Evolutionary conservation across 371 early-diverging fungal species (phyloP), one percentile per base, ranked within the genome.

Genomic region (Polyrhizophydium stewartii): DNA sequence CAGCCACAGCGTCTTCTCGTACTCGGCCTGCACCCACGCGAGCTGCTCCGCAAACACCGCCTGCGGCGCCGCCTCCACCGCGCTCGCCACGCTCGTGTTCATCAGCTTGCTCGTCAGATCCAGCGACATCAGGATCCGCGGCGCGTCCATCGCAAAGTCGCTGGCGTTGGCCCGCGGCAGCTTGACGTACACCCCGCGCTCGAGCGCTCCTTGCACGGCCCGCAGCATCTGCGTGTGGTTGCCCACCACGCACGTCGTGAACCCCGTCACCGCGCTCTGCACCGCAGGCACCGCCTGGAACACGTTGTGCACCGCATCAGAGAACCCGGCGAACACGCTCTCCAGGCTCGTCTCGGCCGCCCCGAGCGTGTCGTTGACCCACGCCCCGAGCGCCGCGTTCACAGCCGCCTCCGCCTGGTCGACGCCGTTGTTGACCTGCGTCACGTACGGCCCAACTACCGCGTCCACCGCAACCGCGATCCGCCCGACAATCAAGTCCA

Each of bases 1-100:
- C 49, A 47, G 28, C 49, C 49, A 47, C 49, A 47, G 49, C 49
- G 49, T 47, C 28, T 47, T 3, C 28, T 47, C 49, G 28, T 47
- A 47, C 28, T 47, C 49, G 22, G 3, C 7, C 49, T 47, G 49
- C 49, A 47, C 16, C 49, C 49, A 47, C 22, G 16, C 3, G 28
- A 47, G 3, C 28, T 47, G 49, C 22, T 47, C 49, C 7, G 7
- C 7, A 47, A 47, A 47, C 28, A 47, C 7, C 25, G 49, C 3
- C 35, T 7, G 35, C 35, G 7, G 3, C 13, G 35, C 35, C 13
- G 35, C 35, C 13, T 35, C 7, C 35, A 35, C 7, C 3, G 35
- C 35, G 7, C 35, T 3, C 3, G 35, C 35, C 35, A 13, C 13
- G 7, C 9, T 47, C 49, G 16, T 7, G 28, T 47, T 47, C 49